Base-by-base conservation (phyloP, 371 early-diverging fungal genomes). In the Mortierella sp. region DNA sequence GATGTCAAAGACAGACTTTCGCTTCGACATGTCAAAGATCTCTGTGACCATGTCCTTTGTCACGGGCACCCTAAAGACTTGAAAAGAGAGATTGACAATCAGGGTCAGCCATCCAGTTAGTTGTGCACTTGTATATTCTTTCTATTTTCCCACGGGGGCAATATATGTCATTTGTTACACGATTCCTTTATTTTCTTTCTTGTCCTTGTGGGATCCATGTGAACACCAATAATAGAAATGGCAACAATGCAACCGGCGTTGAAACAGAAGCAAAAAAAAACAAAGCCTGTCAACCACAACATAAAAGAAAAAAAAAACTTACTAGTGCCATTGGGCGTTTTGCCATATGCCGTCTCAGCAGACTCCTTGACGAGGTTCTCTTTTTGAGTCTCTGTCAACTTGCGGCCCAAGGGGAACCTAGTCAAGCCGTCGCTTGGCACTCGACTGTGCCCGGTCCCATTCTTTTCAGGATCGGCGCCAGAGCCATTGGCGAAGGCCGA, bases 1-100 rank as follows among this genome's bases (percentile, higher is more conserved):
- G 73, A 92, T 83, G 82, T 97, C 97, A 86, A 97, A 96, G 27
- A 93, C 77, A 11, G 95, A 93, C 80, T 96, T 95, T 65, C 90
- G 90, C 65, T 89, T 75, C 38, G 90, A 88, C 46, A 94, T 92
- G 79, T 93, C 91, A 75, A 96, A 91, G 35, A 96, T 86, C n/a
- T 93, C 89, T 14, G 90, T 87, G 74, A 96, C 88, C 95, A 96
- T 94, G 77, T 96, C 95, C 76, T 88, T 90, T 46, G 97, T 96
- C 77, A 89, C 90, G 51, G 97, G 96, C 4, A 96, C 96, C 16
- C 89, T 88, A 80, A 94, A 94, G n/a, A 90, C 93, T 93, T 76
- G 73, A 71, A 63, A 35, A 41, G 43, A 27, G 18, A 49, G 70
- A 55, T 24, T 27, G 49, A 44, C 55, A 72, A 41, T 49, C 1